A percentile compares a stretch with the other conserved stretches of the same genome.
Evolutionary conservation across 352 stramenopile genomes (phyloP).

Genomic region (Pythium grandisporangium): DNA sequence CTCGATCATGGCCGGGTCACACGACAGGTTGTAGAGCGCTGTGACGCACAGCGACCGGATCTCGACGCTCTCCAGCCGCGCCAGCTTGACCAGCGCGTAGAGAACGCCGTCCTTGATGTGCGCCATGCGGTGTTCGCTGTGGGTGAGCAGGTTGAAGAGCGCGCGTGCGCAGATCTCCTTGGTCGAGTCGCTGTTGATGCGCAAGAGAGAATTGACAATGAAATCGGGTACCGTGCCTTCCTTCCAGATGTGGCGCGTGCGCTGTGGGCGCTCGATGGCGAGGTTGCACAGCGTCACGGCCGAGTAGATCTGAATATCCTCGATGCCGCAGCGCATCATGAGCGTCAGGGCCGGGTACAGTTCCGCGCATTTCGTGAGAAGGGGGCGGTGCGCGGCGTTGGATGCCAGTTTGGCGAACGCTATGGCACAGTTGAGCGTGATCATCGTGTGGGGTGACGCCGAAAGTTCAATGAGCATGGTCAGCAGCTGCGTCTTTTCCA

Average conservation of each 20-base stretch:
- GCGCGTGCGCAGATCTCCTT: constrained; percentile 83
- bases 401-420: constrained; percentile 71
- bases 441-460: constrained; percentile 38
- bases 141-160: constrained; percentile 82
- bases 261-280: constrained; percentile 50
- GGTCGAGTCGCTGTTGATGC: constrained; percentile 84
- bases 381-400: constrained; percentile 31
- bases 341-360: constrained; percentile 69
- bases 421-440: constrained; percentile 68
- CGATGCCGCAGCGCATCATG: constrained; percentile 85
- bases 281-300: constrained; percentile 81
- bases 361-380: constrained; percentile 61
- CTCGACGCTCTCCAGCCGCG: constrained; percentile 68
- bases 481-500: constrained; percentile 62
- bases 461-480: constrained; percentile 80
- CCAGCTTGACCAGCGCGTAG: constrained; percentile 84
- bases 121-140: constrained; percentile 64
- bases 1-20: constrained; percentile 56
- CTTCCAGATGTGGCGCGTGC: constrained; percentile 71
- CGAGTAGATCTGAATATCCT: constrained; percentile 87
- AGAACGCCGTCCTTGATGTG: constrained; percentile 84
- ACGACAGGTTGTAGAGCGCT: constrained; percentile 81
- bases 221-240: constrained; percentile 84
- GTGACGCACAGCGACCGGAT: constrained; percentile 74
- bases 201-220: constrained; percentile 83